phyloP scores from a whole-genome alignment of 345 rosid genomes.

The Syzygium jambos region DNA sequence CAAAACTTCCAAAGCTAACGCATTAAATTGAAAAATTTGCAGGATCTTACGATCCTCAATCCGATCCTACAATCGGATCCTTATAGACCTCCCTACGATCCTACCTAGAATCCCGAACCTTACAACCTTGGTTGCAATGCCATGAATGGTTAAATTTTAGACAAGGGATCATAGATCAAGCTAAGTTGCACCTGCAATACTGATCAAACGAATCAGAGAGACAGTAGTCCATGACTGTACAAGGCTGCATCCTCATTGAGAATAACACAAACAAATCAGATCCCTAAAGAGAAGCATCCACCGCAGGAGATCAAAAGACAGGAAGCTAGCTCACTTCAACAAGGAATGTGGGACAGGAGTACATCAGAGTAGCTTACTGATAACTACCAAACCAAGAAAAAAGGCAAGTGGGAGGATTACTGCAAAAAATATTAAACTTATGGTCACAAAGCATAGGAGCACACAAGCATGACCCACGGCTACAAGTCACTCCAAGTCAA shows the following conservation, averaged over 20 bases:
- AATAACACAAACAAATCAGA: neutral
- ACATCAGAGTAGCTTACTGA: neutral
- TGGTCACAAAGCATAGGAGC: neutral
- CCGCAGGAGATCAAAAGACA: neutral
- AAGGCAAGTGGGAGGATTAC: neutral
- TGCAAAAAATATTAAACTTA: neutral
- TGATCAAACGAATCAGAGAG: neutral
- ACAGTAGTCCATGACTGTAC: neutral
- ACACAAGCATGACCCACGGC: conserved; percentile 2
- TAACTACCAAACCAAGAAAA: conserved; percentile 6
- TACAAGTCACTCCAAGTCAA: conserved; percentile 1
- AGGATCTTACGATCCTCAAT: neutral
- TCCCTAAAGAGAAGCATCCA: neutral
- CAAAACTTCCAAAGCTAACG: neutral
- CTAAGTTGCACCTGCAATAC: neutral
- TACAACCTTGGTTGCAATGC: neutral
- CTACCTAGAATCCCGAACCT: neutral
- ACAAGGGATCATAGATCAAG: neutral
- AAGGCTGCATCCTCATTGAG: neutral
- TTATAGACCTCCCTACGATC: neutral
- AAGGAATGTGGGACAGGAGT: neutral
- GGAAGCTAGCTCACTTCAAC: neutral
- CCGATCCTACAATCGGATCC: neutral
- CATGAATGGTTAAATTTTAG: neutral
- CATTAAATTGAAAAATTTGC: neutral